Conservation (phyloP, 305 asterid species). For the Lippia alba region DNA sequence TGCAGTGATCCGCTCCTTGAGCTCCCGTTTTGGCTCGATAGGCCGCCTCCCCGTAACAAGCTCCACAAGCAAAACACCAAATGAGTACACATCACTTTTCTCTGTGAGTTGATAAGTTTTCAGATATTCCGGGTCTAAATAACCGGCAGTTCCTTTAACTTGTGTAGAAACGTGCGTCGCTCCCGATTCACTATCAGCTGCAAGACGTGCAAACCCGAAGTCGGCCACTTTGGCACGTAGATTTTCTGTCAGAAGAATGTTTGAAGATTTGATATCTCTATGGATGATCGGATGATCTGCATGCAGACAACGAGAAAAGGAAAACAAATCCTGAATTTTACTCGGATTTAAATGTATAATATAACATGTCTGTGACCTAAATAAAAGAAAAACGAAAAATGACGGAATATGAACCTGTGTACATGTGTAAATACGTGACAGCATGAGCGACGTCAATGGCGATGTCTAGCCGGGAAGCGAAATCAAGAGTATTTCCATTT, state of each 20-base stretch:
- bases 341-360: not conserved
- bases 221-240: conserved; percentile 95
- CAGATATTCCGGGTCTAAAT: conserved; percentile 90
- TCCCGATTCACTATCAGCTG: conserved; percentile 74
- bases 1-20: conserved; percentile 75
- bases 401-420: conserved; percentile 59
- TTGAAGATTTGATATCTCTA: conserved; percentile 92
- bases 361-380: too few species aligned
- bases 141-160: conserved; percentile 97
- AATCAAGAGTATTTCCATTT: conserved; percentile 63
- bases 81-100: conserved; percentile 92
- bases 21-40: conserved; percentile 71
- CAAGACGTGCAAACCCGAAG: conserved; percentile 87
- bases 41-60: conserved; percentile 86
- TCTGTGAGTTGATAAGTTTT: conserved; percentile 90
- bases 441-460: conserved; percentile 97
- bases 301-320: conserved; percentile 19
- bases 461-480: conserved; percentile 72
- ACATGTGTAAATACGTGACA: conserved; percentile 84
- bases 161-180: conserved; percentile 90
- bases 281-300: conserved; percentile 96
- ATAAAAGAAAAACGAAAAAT: not conserved
- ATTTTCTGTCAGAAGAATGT: conserved; percentile 83
- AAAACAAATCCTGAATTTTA: conserved; percentile 15
- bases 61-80: conserved; percentile 84